Evolutionary conservation across 305 asterid species (phyloP).

Genomic region (Fraxinus dipetala): DNA sequence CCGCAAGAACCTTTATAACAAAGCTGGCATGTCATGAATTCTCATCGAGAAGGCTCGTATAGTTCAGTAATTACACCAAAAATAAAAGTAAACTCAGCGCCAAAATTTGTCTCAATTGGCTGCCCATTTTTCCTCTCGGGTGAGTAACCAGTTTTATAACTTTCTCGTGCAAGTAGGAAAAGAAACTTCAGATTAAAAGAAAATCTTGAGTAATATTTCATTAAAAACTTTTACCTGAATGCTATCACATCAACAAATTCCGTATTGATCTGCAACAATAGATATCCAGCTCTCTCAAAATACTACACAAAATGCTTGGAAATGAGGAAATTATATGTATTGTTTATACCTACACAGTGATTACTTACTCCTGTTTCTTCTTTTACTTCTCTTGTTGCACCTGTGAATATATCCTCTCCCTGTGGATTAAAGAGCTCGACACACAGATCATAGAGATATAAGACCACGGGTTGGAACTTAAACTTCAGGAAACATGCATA

Average conservation of each 20-base stretch:
- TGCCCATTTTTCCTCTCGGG: neutral
- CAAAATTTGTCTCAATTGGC: neutral
- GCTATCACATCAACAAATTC: slow-evolving; percentile 70
- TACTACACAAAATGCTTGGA: neutral
- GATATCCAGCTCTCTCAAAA: slow-evolving; percentile 24
- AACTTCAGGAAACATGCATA: slow-evolving; percentile 22
- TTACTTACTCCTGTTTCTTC: slow-evolving; percentile 85
- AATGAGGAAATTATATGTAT: neutral
- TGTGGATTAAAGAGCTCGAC: slow-evolving; percentile 28
- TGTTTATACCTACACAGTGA: slow-evolving; percentile 4
- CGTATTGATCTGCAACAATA: slow-evolving; percentile 55
- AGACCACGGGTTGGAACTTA: slow-evolving; percentile 2
- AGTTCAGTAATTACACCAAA: neutral
- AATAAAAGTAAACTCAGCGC: neutral
- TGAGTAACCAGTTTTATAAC: neutral
- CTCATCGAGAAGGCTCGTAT: neutral
- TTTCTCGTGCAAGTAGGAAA: neutral
- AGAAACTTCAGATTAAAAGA: neutral
- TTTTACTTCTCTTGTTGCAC: slow-evolving; percentile 74
- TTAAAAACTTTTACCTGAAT: slow-evolving; percentile 48
- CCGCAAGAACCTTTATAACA: neutral
- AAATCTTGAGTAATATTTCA: neutral
- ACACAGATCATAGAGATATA: neutral
- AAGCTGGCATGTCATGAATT: neutral
- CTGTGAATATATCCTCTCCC: slow-evolving; percentile 70